Percentiles rank a stretch among this genome's conserved stretches.
Conservation (phyloP, 2,329 filamentous ascomycete species). For the Allantophomopsis cytisporea region DNA sequence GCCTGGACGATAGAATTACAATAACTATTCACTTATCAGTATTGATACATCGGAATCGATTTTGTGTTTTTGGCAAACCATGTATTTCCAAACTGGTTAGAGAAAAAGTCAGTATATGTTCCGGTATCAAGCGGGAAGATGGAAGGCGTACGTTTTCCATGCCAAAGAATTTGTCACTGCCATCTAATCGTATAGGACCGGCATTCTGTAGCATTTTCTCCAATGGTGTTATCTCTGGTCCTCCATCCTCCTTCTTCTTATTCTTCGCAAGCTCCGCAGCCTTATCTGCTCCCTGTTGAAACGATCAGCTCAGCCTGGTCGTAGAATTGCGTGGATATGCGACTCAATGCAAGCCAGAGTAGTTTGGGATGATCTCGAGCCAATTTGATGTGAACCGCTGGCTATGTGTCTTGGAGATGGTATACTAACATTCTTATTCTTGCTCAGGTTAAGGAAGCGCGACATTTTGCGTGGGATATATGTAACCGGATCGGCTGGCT, state of each 20-base stretch:
- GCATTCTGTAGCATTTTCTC: slow-evolving; percentile 71
- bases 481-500: not conserved
- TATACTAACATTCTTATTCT: too few species aligned
- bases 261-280: not conserved
- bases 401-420: not conserved
- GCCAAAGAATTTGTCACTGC: slow-evolving; percentile 96
- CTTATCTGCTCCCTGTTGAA: not conserved
- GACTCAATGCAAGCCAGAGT: not conserved
- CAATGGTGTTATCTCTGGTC: slow-evolving; percentile 43
- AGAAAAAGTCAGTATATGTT: slow-evolving; percentile 12
- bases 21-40: slow-evolving; percentile 48
- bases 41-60: slow-evolving; percentile 1
- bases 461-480: not conserved
- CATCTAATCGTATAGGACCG: slow-evolving; percentile 70
- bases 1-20: slow-evolving; percentile 98
- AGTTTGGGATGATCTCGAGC: not conserved
- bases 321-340: not conserved
- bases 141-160: slow-evolving; percentile 76
- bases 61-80: slow-evolving; percentile 44
- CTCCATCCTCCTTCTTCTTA: slow-evolving; percentile 15
- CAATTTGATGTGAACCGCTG: not conserved
- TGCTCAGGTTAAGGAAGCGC: not conserved
- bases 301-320: not conserved
- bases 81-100: slow-evolving; percentile 79
- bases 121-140: not conserved